A percentile compares a stretch with the other conserved stretches of the same genome.
Conservation (phyloP, 2,329 filamentous ascomycete genomes). For the Hirsutella thompsonii region DNA sequence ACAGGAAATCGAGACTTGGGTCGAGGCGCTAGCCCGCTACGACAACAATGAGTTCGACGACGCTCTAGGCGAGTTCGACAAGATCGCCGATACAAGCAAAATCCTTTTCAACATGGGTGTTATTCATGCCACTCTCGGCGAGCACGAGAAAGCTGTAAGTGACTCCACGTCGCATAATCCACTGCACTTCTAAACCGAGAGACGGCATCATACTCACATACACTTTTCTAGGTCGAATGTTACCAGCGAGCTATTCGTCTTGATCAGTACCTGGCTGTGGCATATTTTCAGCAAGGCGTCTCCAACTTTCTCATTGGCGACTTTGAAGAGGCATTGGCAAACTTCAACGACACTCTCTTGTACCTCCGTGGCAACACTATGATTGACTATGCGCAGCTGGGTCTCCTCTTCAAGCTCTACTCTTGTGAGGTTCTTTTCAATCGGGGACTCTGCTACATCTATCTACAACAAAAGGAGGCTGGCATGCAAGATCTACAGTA, state of each 20-base stretch:
- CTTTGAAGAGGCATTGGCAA: constrained; percentile 91
- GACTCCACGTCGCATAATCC: not conserved
- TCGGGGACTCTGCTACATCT: constrained; percentile 92
- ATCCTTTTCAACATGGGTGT: constrained; percentile 98
- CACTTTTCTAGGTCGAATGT: constrained; percentile 62
- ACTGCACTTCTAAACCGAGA: not conserved
- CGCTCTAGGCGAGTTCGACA: constrained; percentile 69
- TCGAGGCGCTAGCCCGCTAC: constrained; percentile 78
- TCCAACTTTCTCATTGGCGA: constrained; percentile 96
- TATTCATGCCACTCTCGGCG: constrained; percentile 89
- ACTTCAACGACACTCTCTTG: constrained; percentile 95
- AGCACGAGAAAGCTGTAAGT: constrained; percentile 89
- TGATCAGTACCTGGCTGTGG: constrained; percentile 91
- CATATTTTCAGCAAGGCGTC: constrained; percentile 96
- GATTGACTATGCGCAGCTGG: constrained; percentile 95
- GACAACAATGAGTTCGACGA: constrained; percentile 97
- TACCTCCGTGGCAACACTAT: constrained; percentile 93
- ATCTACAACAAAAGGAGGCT: constrained; percentile 79
- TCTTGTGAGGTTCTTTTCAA: constrained; percentile 98
- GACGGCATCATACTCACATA: constrained; percentile 2
- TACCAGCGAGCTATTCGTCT: constrained; percentile 85
- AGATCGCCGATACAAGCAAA: constrained; percentile 89
- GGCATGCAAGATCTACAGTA: constrained; percentile 86
- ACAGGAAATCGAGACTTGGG: constrained; percentile 98
- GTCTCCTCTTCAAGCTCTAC: constrained; percentile 89